Evolutionary conservation across 306 rosid genomes (phyloP).

Genomic region (Citrullus colocynthis): DNA sequence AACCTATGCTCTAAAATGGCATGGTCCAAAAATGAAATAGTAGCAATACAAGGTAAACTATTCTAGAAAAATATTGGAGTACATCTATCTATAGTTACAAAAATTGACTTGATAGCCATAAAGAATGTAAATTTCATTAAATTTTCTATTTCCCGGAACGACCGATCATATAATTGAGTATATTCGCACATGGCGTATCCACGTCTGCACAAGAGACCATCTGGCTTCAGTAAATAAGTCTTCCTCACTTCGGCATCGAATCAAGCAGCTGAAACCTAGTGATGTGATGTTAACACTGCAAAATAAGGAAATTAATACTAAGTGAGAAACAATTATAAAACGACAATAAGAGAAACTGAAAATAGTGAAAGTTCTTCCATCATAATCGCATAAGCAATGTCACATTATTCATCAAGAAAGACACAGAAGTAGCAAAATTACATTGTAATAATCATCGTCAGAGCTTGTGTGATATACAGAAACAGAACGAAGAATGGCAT

Average conservation of each 20-base stretch:
- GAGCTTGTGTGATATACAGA: neutral
- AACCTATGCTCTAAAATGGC: neutral
- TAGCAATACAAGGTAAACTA: neutral
- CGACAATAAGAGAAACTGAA: neutral
- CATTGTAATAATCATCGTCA: neutral
- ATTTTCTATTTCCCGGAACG: neutral
- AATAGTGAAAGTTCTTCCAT: neutral
- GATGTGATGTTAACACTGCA: slow-evolving; percentile 12
- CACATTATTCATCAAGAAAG: neutral
- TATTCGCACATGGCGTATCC: neutral
- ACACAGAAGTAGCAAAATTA: neutral
- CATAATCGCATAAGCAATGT: neutral
- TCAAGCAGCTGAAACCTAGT: neutral
- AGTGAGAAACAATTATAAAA: neutral
- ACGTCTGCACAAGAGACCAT: neutral
- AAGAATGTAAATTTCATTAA: slow-evolving; percentile 4
- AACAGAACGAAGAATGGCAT: neutral
- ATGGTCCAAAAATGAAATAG: neutral
- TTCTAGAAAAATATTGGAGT: neutral
- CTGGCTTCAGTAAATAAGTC: neutral
- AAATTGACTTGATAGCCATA: neutral
- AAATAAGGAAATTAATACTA: neutral
- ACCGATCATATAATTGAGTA: neutral
- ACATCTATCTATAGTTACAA: slow-evolving; percentile 10
- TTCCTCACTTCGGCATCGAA: neutral